These are phyloP conservation scores for Aspergillus baeticus DNA, from an alignment of 495 filamentous ascomycete species.

Conservation along the genomic window DNA sequence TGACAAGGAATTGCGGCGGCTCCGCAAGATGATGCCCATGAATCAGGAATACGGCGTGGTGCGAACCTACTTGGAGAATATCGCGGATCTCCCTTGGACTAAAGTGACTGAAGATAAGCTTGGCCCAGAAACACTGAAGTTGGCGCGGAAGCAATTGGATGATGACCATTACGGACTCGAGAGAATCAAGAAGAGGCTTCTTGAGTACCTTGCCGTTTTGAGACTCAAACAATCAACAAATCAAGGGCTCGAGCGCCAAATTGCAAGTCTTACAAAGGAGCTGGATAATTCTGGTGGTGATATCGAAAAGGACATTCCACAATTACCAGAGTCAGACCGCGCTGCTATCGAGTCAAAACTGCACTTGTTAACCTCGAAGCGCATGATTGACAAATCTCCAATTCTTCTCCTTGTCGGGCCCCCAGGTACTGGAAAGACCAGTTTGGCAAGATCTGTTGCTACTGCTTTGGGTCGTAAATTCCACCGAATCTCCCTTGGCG, in stretches of 20 bases:
- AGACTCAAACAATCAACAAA: constrained; percentile 91
- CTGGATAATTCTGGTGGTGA: constrained; percentile 42
- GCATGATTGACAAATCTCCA: constrained; percentile 90
- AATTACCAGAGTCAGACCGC: constrained; percentile 40
- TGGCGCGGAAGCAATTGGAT: constrained; percentile 86
- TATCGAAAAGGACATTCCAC: constrained; percentile 36
- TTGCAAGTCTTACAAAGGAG: constrained; percentile 64
- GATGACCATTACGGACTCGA: constrained; percentile 96
- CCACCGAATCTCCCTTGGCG: constrained; percentile 94
- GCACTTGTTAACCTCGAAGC: constrained; percentile 66
- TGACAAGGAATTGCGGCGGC: constrained; percentile 79
- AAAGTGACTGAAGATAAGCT: constrained; percentile 83
- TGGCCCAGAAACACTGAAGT: constrained; percentile 72
- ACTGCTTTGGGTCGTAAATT: constrained; percentile 92
- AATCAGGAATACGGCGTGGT: constrained; percentile 95
- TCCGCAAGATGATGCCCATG: constrained; percentile 92
- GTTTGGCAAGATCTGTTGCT: constrained; percentile 89
- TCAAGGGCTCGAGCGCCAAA: constrained; percentile 71
- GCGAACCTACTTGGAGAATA: constrained; percentile 91
- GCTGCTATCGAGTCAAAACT: constrained; percentile 58
- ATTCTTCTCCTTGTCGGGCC: constrained; percentile 93
- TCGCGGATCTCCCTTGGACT: constrained; percentile 93
- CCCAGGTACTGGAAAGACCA: constrained; percentile 95
- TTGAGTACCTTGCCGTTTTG: constrained; percentile 95
- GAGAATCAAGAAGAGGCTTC: constrained; percentile 92